Evolutionary conservation across 2,329 filamentous ascomycete genomes (phyloP).

Genomic region (Westerdykella aurantiaca): DNA sequence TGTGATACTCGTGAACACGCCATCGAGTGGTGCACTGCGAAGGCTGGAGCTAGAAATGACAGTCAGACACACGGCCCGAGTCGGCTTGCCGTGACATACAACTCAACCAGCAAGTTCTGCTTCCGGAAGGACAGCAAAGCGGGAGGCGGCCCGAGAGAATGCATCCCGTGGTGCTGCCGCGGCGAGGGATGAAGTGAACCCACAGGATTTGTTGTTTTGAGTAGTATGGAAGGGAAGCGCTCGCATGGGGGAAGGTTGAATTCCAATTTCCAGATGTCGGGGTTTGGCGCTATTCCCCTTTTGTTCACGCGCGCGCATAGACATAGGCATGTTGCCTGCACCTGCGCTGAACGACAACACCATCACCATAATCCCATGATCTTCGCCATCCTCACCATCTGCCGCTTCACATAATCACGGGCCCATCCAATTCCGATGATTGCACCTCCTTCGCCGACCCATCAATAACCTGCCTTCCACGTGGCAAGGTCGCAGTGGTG

Average conservation of each 20-base stretch:
- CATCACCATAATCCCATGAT: not conserved
- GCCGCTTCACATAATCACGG: too few species aligned
- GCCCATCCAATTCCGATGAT: too few species aligned
- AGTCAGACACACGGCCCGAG: constrained; percentile 20
- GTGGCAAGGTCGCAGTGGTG: constrained; percentile 9
- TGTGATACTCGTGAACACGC: constrained; percentile 79
- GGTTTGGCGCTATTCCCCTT: too few species aligned
- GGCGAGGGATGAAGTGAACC: not conserved
- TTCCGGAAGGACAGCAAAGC: constrained; percentile 52
- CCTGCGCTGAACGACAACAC: too few species aligned
- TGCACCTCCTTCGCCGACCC: too few species aligned
- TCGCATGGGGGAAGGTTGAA: too few species aligned
- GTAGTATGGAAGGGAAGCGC: too few species aligned
- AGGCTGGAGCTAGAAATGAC: constrained; percentile 60
- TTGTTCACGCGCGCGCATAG: too few species aligned
- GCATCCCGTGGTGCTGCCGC: constrained; percentile 14
- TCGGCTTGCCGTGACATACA: constrained; percentile 51
- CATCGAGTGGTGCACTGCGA: constrained; percentile 75
- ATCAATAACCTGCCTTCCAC: constrained; percentile 1
- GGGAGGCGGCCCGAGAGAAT: constrained; percentile 19
- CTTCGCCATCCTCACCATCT: not conserved
- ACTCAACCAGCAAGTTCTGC: constrained; percentile 75
- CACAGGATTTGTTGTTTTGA: too few species aligned
- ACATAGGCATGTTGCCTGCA: too few species aligned
- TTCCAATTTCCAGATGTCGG: too few species aligned